Percentiles rank a stretch among this genome's conserved stretches.
These are phyloP conservation scores for Dactylellina haptotyla DNA, from an alignment of 2,329 filamentous ascomycete species.

Conservation along the genomic window DNA sequence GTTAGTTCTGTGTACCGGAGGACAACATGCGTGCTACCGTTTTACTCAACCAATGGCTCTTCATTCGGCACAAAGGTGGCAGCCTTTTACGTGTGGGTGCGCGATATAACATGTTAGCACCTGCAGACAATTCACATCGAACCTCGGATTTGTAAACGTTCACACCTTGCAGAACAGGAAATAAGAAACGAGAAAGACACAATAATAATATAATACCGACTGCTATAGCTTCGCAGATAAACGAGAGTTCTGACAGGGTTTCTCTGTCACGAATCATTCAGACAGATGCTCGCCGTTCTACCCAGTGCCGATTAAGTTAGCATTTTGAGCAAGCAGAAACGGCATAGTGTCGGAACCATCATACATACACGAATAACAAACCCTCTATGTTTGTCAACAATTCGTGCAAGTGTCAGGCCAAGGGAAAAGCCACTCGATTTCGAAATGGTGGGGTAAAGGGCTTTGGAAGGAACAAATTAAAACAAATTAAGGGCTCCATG, in stretches of 20 bases:
- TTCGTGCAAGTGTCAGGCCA: slow-evolving; percentile 27
- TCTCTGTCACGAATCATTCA: no score
- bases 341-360: slow-evolving; percentile 22
- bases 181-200: slow-evolving; percentile 6
- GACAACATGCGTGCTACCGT: no score
- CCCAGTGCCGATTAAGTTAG: slow-evolving; percentile 26
- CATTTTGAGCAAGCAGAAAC: slow-evolving; percentile 8
- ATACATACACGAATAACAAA: slow-evolving; percentile 5
- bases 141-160: background rate
- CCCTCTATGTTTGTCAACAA: background rate
- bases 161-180: slow-evolving; percentile 32
- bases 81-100: background rate
- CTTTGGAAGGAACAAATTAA: background rate
- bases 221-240: slow-evolving; percentile 18
- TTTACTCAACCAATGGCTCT: no score
- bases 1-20: no score
- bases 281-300: background rate
- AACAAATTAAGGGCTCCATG: slow-evolving; percentile 17
- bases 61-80: no score
- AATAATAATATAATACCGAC: background rate
- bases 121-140: background rate
- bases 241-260: slow-evolving; percentile 20
- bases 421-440: slow-evolving; percentile 23
- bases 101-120: slow-evolving; percentile 3
- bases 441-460: slow-evolving; percentile 26